phyloP scores from a whole-genome alignment of 768 basidiomycete species.

The Amanita rubescens region DNA sequence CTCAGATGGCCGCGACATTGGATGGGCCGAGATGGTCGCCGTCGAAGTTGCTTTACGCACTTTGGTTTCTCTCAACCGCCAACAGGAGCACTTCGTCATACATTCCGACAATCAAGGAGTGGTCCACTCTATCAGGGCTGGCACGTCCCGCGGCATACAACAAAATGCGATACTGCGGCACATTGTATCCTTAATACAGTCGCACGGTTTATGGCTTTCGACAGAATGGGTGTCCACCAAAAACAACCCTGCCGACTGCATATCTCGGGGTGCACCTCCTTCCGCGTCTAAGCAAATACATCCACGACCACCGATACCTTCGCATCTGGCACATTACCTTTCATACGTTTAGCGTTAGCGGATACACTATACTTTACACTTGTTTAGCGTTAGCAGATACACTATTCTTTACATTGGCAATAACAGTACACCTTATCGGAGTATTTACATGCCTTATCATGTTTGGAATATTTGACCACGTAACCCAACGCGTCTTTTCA shows the following conservation, averaged over 20 bases:
- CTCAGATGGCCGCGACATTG: conserved; percentile 22
- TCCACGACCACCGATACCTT: not conserved
- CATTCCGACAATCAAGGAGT: conserved; percentile 31
- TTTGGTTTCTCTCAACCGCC: conserved; percentile 13
- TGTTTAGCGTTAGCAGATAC: no score
- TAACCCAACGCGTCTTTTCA: no score
- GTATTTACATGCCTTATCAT: no score
- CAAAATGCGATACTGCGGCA: conserved; percentile 22
- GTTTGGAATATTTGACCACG: no score
- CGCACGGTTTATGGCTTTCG: conserved; percentile 19
- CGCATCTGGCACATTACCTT: not conserved
- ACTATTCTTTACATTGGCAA: no score
- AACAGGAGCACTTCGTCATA: conserved; percentile 21
- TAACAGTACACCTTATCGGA: conserved; percentile 6
- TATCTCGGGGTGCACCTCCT: conserved; percentile 15
- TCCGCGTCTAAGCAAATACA: not conserved
- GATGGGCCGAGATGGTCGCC: conserved; percentile 37
- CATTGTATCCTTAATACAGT: conserved; percentile 18
- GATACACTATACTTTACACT: no score
- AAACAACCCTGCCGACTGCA: conserved; percentile 15
- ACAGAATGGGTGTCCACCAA: conserved; percentile 19
- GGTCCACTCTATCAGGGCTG: conserved; percentile 16
- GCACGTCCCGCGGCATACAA: conserved; percentile 19
- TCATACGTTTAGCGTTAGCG: not conserved
- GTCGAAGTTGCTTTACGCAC: conserved; percentile 27